Percentiles rank a stretch among this genome's conserved stretches.
Evolutionary conservation across 345 rosid species (phyloP).

Genomic region (Gossypium anomalum): DNA sequence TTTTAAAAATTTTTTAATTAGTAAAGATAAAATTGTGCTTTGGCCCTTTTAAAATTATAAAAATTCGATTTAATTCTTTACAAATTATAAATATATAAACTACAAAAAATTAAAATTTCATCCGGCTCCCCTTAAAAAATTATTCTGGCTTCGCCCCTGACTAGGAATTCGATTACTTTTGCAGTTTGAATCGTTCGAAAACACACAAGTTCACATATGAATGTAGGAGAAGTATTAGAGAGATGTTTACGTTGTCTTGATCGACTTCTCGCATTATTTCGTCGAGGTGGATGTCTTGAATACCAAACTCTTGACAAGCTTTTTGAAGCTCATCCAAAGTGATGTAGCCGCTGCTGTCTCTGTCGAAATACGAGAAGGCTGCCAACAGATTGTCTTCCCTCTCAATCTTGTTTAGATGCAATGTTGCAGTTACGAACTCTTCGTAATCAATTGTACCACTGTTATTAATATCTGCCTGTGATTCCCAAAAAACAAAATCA

Average conservation of each 20-base stretch:
- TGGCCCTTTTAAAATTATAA: no score
- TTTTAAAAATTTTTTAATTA: no score
- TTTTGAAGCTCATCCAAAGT: conserved; percentile 62
- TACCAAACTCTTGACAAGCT: conserved; percentile 67
- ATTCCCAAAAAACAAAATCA: not conserved
- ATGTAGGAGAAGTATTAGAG: not conserved
- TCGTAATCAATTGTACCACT: conserved; percentile 73
- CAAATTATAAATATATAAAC: no score
- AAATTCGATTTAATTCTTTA: no score
- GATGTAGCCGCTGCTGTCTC: conserved; percentile 66
- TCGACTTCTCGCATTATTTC: conserved; percentile 60
- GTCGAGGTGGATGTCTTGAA: conserved; percentile 42
- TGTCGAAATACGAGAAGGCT: conserved; percentile 69
- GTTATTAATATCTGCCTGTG: conserved; percentile 70
- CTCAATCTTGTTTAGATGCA: conserved; percentile 55
- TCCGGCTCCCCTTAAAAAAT: no score
- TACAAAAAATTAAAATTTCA: no score
- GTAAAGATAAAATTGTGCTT: no score
- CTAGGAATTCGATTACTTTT: no score
- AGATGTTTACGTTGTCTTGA: conserved; percentile 61
- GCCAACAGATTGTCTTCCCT: conserved; percentile 55
- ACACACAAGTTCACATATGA: not conserved
- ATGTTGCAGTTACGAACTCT: conserved; percentile 70
- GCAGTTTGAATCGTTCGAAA: not conserved
- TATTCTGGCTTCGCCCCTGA: no score